A percentile compares a stretch with the other conserved stretches of the same genome.
Conservation (phyloP, 208 protist genomes). For the Endotrypanum monterogeii region DNA sequence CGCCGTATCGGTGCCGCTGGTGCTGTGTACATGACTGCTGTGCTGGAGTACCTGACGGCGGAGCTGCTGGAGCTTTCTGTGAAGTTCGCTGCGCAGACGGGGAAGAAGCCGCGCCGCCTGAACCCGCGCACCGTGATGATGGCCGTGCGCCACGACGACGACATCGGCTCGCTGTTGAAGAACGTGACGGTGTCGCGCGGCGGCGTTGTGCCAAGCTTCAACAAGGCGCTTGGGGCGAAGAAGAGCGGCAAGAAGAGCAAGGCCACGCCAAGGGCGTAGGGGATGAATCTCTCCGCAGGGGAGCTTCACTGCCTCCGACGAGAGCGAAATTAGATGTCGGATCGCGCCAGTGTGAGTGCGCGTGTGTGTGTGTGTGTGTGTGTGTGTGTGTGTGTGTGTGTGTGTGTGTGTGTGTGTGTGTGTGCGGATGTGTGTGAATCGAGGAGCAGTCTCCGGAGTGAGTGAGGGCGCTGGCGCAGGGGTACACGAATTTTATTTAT, state of each 20-base stretch:
- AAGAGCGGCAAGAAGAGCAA: conserved; percentile 67
- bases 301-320: neutral
- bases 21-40: conserved; percentile 98
- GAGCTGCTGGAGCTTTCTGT: conserved; percentile 86
- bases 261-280: conserved; percentile 65
- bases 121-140: too few relatives aligned
- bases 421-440: too few relatives aligned
- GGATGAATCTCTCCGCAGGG: neutral
- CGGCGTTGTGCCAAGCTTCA: conserved; percentile 75
- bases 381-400: too few relatives aligned
- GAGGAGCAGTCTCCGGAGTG: too few relatives aligned
- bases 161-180: too few relatives aligned
- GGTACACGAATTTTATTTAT: too few relatives aligned
- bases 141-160: too few relatives aligned
- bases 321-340: too few relatives aligned
- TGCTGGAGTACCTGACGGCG: conserved; percentile 97
- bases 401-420: too few relatives aligned
- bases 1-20: conserved; percentile 96
- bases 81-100: conserved; percentile 68
- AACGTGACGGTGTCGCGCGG: conserved; percentile 79
- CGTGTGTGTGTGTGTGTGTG: too few relatives aligned
- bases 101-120: conserved; percentile 72
- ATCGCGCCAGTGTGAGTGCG: too few relatives aligned
- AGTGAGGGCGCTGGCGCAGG: neutral
- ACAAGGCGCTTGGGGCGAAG: conserved; percentile 82